Evolutionary conservation across 2,329 filamentous ascomycete species (phyloP).

Genomic region (Calycina herbarum): DNA sequence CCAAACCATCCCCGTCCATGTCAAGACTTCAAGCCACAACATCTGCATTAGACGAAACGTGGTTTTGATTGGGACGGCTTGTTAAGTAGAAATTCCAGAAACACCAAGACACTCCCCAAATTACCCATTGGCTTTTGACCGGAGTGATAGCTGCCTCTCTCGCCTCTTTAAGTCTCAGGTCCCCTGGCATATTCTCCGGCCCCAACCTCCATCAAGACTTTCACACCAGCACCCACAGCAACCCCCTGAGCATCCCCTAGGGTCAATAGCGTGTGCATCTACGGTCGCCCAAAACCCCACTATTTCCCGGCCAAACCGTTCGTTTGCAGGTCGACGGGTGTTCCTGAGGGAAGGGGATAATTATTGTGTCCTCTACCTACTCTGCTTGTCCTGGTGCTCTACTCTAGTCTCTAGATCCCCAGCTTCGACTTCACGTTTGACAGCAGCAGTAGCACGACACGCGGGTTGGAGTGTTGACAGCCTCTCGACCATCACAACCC

Average conservation of each 20-base stretch:
- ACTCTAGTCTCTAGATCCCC: too few relatives aligned
- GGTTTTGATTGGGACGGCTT: neutral
- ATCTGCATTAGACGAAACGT: neutral
- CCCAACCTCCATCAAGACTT: neutral
- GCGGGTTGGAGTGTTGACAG: neutral
- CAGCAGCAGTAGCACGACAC: neutral
- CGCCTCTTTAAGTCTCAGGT: too few relatives aligned
- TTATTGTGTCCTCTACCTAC: too few relatives aligned
- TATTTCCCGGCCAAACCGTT: too few relatives aligned
- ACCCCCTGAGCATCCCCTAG: neutral
- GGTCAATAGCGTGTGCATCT: too few relatives aligned
- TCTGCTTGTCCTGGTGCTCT: too few relatives aligned
- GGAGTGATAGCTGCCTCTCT: neutral
- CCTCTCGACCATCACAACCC: neutral
- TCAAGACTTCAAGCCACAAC: neutral
- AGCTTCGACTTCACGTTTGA: neutral
- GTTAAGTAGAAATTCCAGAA: neutral
- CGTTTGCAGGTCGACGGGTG: too few relatives aligned
- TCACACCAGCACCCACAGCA: neutral
- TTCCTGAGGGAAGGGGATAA: too few relatives aligned
- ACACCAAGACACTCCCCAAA: neutral
- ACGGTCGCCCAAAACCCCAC: too few relatives aligned
- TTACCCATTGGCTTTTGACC: neutral
- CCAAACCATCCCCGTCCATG: neutral
- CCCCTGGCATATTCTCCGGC: neutral